These are phyloP conservation scores for Paratinospora sagittata DNA, from an alignment of 164 flowering plant species.

Conservation along the genomic window DNA sequence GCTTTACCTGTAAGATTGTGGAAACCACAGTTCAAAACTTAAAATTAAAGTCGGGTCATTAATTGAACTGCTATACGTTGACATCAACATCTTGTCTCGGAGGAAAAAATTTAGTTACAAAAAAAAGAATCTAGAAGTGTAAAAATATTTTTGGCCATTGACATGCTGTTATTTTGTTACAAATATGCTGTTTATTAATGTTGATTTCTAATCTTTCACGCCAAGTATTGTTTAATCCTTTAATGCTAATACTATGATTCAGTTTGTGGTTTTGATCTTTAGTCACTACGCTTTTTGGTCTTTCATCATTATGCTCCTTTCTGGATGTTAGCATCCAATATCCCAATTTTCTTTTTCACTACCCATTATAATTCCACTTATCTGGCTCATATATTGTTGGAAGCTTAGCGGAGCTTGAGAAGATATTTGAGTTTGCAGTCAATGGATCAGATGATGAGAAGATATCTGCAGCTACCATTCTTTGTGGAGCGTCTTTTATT, in stretches of 20 bases:
- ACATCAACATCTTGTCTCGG: not conserved
- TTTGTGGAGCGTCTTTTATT: conserved; percentile 87
- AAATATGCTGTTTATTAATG: not conserved
- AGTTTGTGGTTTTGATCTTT: no score
- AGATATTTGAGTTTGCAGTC: conserved; percentile 75
- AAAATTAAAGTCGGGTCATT: not conserved
- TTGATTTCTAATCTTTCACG: not conserved
- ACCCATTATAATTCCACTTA: conserved; percentile 61
- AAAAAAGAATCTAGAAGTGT: no score
- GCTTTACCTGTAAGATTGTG: conserved; percentile 7
- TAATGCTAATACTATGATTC: not conserved
- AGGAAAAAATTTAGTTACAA: no score
- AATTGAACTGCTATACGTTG: not conserved
- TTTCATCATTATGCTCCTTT: not conserved
- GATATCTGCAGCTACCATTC: conserved; percentile 76
- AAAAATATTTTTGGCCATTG: no score
- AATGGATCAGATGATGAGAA: conserved; percentile 83
- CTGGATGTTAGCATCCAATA: not conserved
- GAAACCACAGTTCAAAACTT: not conserved
- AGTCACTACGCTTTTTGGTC: no score
- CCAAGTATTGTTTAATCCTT: not conserved
- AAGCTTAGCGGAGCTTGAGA: conserved; percentile 98
- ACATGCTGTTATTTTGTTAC: not conserved
- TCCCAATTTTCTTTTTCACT: conserved; percentile 1
- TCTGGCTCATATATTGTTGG: conserved; percentile 83